Percentiles rank a stretch among this genome's conserved stretches.
phyloP scores from a whole-genome alignment of 2,329 filamentous ascomycete species.

The Aureobasidium sp. region DNA sequence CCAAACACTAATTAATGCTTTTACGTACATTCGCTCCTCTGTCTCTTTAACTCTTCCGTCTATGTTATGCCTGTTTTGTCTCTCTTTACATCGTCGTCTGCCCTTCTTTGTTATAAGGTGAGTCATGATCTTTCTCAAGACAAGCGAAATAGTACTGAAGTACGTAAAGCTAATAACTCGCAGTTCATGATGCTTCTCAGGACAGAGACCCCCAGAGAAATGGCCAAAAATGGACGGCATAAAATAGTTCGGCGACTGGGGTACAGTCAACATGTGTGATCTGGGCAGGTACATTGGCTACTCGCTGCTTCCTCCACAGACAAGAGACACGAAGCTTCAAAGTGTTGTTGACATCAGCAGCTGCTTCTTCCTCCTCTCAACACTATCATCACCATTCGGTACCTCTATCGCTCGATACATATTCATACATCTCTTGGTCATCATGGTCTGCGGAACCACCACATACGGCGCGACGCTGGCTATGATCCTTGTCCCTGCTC shows the following conservation, averaged over 20 bases:
- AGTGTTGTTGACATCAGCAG: not conserved
- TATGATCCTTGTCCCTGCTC: not conserved
- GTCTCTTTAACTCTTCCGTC: not conserved
- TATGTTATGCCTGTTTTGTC: not conserved
- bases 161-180: not conserved
- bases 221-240: not conserved
- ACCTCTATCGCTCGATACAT: not conserved
- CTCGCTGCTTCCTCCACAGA: not conserved
- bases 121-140: not conserved
- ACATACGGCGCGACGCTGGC: not conserved
- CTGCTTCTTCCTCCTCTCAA: not conserved
- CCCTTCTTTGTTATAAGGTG: no score
- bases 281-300: not conserved
- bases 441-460: not conserved
- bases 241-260: not conserved
- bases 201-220: not conserved
- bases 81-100: not conserved
- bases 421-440: not conserved
- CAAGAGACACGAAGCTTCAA: not conserved
- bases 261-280: not conserved
- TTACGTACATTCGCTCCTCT: not conserved
- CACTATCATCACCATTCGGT: not conserved
- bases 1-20: slow-evolving; percentile 10
- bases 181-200: not conserved
- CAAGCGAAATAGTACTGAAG: not conserved